Evolutionary conservation across 345 rosid species (phyloP).

Genomic region (Excoecaria cochinchinensis): DNA sequence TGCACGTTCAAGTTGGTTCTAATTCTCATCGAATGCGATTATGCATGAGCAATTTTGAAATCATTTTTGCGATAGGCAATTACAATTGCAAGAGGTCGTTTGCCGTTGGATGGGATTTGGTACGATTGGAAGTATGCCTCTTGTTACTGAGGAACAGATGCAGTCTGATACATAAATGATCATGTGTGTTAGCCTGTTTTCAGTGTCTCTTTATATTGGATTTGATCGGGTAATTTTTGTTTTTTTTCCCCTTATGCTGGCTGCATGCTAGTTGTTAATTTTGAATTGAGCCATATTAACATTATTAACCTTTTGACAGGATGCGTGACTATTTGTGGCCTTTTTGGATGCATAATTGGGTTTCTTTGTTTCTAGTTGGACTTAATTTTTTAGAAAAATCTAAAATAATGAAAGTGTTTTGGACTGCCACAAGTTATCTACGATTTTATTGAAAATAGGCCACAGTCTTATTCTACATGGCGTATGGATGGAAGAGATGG

Average conservation of each 20-base stretch:
- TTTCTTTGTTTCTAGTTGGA: constrained; percentile 48
- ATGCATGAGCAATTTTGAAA: constrained; percentile 29
- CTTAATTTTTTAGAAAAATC: constrained; percentile 30
- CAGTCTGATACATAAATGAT: constrained; percentile 32
- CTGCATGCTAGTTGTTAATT: constrained; percentile 28
- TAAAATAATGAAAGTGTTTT: constrained; percentile 29
- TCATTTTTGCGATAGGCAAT: constrained; percentile 22
- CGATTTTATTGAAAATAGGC: constrained; percentile 27
- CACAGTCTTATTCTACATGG: constrained; percentile 23
- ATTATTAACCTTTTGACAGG: constrained; percentile 55
- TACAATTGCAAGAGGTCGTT: constrained; percentile 21
- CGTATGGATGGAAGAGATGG: constrained; percentile 24
- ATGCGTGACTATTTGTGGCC: constrained; percentile 40
- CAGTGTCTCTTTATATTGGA: constrained; percentile 35
- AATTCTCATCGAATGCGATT: constrained; percentile 39
- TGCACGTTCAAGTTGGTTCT: constrained; percentile 41
- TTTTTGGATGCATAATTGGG: constrained; percentile 44
- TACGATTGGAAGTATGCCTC: constrained; percentile 26
- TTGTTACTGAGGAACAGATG: constrained; percentile 32
- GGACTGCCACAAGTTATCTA: constrained; percentile 35
- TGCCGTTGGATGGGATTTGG: constrained; percentile 34
- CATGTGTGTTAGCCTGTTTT: constrained; percentile 35
- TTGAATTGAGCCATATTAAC: constrained; percentile 36
- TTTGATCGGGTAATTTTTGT: constrained; percentile 45
- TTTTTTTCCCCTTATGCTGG: constrained; percentile 20